Percentiles rank a stretch among this genome's conserved stretches.
phyloP scores from a whole-genome alignment of 2,329 filamentous ascomycete species.

The Stemphylium lycopersici region DNA sequence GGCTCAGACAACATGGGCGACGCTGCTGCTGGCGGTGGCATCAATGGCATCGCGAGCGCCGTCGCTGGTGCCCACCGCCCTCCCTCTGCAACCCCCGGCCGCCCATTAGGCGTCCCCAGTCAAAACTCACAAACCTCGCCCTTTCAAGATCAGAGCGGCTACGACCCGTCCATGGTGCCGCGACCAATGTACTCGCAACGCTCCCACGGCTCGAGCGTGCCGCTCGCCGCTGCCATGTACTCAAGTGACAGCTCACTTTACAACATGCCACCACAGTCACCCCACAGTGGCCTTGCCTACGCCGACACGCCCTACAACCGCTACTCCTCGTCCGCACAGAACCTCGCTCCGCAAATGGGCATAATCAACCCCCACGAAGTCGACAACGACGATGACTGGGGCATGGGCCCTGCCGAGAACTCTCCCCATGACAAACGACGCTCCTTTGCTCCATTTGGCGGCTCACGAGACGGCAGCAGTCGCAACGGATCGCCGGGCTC shows the following conservation, averaged over 20 bases:
- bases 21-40: constrained; percentile 65
- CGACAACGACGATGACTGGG: constrained; percentile 87
- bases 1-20: constrained; percentile 70
- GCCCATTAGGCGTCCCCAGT: constrained; percentile 31
- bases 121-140: constrained; percentile 31
- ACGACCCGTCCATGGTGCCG: constrained; percentile 28
- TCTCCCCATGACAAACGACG: constrained; percentile 56
- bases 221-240: constrained; percentile 41
- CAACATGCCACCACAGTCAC: constrained; percentile 55
- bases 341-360: constrained; percentile 46
- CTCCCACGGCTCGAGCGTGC: constrained; percentile 28
- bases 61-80: constrained; percentile 69
- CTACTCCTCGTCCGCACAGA: constrained; percentile 53
- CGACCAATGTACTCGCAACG: constrained; percentile 33
- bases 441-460: constrained; percentile 65
- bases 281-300: constrained; percentile 51
- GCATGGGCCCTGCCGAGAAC: constrained; percentile 61
- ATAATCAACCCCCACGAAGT: constrained; percentile 78
- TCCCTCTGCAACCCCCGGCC: constrained; percentile 43
- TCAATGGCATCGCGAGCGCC: constrained; percentile 68
- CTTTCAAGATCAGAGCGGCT: constrained; percentile 34
- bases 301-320: constrained; percentile 71
- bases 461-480: constrained; percentile 49
- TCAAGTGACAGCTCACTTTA: constrained; percentile 53
- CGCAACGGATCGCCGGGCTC: constrained; percentile 49